Evolutionary conservation across 1,284 basidiomycete genomes (phyloP).

Genomic region (Ustilago shanxiensis): DNA sequence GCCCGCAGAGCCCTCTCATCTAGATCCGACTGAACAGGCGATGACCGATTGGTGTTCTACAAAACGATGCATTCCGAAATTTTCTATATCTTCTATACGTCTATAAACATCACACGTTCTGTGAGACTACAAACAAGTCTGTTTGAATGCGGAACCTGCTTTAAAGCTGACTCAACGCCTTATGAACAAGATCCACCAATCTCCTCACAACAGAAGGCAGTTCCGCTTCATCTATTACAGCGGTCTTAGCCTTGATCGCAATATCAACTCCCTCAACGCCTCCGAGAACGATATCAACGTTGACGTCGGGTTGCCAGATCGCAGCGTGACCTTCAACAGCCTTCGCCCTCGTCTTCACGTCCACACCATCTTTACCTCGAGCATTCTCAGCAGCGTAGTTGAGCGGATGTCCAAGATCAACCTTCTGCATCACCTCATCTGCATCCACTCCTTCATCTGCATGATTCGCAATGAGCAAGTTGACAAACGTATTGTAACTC

Average conservation of each 20-base stretch:
- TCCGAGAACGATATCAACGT: slow-evolving; percentile 30
- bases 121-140: neutral
- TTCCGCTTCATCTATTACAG: neutral
- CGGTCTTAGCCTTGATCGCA: slow-evolving; percentile 30
- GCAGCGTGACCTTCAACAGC: slow-evolving; percentile 11
- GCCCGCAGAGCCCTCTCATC: no score
- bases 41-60: neutral
- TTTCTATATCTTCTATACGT: neutral
- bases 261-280: slow-evolving; percentile 6
- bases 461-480: slow-evolving; percentile 32
- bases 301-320: slow-evolving; percentile 37
- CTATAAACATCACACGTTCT: neutral
- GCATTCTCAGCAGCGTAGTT: slow-evolving; percentile 2
- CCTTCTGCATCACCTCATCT: neutral
- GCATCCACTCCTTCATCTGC: slow-evolving; percentile 7
- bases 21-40: neutral
- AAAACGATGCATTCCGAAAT: neutral
- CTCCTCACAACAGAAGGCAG: neutral
- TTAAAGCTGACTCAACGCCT: slow-evolving; percentile 17
- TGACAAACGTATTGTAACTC: slow-evolving; percentile 52
- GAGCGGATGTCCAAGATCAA: slow-evolving; percentile 40
- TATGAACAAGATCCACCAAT: slow-evolving; percentile 5
- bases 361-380: neutral
- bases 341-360: neutral
- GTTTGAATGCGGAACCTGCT: neutral